Evolutionary conservation across 208 protist species (phyloP).

Genomic region (Acanthamoeba pearcei): DNA sequence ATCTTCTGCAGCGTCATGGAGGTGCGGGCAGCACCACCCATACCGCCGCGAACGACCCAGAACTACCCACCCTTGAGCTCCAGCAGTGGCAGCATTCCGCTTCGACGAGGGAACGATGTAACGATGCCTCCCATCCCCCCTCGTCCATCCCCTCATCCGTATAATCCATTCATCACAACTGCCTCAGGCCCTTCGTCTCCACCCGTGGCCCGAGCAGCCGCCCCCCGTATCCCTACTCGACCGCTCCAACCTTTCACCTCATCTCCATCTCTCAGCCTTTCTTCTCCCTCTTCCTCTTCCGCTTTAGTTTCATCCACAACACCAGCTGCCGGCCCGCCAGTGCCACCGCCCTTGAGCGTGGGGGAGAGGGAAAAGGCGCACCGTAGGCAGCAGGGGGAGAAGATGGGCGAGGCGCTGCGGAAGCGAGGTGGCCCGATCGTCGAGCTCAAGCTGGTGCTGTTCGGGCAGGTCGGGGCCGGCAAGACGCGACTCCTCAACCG

Average conservation of each 20-base stretch:
- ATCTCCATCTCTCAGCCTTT: background rate
- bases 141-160: too few relatives aligned
- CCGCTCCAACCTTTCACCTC: background rate
- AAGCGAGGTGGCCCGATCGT: constrained; percentile 15
- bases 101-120: background rate
- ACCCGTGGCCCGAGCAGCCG: too few relatives aligned
- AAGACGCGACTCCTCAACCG: constrained; percentile 56
- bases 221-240: background rate
- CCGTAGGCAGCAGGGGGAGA: background rate
- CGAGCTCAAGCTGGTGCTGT: constrained; percentile 47
- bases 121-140: background rate
- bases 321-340: background rate
- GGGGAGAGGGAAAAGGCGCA: background rate
- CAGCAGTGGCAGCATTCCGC: background rate
- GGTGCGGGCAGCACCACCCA: background rate
- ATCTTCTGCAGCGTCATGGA: background rate
- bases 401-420: background rate
- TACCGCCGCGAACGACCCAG: background rate
- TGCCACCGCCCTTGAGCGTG: background rate
- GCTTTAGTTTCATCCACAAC: background rate
- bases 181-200: too few relatives aligned
- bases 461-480: background rate
- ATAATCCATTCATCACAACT: too few relatives aligned
- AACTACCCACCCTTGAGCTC: background rate
- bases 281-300: too few relatives aligned